Evolutionary conservation across 306 rosid genomes (phyloP).

Genomic region (Casuarina equisetifolia): DNA sequence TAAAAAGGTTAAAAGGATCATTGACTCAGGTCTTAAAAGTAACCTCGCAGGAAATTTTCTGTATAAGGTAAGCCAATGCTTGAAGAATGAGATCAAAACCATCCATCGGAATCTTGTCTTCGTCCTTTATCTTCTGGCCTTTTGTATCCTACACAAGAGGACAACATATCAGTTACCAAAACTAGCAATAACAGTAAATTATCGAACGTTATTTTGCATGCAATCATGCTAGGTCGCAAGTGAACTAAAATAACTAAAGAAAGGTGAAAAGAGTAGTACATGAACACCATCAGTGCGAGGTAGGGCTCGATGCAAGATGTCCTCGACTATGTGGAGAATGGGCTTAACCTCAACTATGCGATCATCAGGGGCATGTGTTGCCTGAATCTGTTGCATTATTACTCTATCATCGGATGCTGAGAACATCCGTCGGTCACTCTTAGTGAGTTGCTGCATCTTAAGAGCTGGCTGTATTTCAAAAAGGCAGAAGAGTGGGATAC

Average conservation of each 20-base stretch:
- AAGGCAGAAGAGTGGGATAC: background rate
- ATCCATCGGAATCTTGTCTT: slow-evolving; percentile 36
- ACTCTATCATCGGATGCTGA: slow-evolving; percentile 63
- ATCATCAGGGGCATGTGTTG: slow-evolving; percentile 67
- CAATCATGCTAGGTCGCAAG: no score
- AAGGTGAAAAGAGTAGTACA: slow-evolving; percentile 23
- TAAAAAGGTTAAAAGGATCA: slow-evolving; percentile 11
- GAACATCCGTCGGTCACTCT: slow-evolving; percentile 50
- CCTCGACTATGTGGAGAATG: slow-evolving; percentile 52
- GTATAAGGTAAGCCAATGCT: slow-evolving; percentile 56
- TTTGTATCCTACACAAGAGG: slow-evolving; percentile 43
- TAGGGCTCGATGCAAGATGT: slow-evolving; percentile 48
- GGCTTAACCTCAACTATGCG: slow-evolving; percentile 64
- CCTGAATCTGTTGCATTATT: slow-evolving; percentile 64
- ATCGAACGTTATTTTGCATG: no score
- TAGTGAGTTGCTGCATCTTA: slow-evolving; percentile 19
- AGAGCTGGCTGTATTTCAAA: slow-evolving; percentile 15
- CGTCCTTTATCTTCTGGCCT: slow-evolving; percentile 42
- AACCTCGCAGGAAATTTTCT: slow-evolving; percentile 78
- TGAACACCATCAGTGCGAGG: slow-evolving; percentile 38
- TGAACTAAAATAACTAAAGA: background rate
- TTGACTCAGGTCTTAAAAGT: background rate
- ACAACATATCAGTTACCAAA: background rate
- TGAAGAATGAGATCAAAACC: slow-evolving; percentile 53
- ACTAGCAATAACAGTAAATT: no score